These are phyloP conservation scores for Brettanomyces custersianus DNA, from an alignment of 805 yeast genomes.

Conservation along the genomic window DNA sequence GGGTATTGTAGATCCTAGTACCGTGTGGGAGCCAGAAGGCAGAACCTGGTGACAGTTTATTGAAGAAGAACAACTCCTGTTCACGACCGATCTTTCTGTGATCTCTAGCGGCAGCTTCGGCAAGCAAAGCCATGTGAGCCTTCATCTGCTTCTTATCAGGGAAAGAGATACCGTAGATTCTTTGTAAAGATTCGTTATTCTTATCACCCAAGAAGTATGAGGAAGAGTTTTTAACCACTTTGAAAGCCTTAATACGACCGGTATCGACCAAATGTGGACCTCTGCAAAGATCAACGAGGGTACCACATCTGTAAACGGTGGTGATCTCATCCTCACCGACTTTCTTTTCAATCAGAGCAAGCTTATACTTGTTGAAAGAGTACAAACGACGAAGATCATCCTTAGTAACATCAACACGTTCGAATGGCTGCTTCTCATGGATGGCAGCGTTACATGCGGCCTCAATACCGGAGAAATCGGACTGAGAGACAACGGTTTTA, in stretches of 20 bases:
- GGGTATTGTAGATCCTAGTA: conserved; percentile 87
- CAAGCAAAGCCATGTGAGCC: conserved; percentile 87
- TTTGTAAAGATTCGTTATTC: conserved; percentile 87
- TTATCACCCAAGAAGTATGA: conserved; percentile 94
- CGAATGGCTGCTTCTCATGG: conserved; percentile 92
- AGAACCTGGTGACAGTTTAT: conserved; percentile 96
- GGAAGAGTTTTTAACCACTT: conserved; percentile 89
- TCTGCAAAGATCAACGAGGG: conserved; percentile 90
- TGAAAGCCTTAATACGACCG: conserved; percentile 90
- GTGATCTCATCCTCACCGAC: conserved; percentile 94
- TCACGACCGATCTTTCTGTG: conserved; percentile 95
- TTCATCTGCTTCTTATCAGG: conserved; percentile 96
- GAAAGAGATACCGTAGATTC: conserved; percentile 96
- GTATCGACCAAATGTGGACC: conserved; percentile 99
- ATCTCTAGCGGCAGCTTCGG: conserved; percentile 92
- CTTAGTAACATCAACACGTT: conserved; percentile 85
- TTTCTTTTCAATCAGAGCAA: conserved; percentile 74
- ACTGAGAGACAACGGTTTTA: conserved; percentile 64
- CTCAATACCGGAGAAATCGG: conserved; percentile 80
- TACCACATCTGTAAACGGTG: conserved; percentile 97
- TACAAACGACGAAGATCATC: conserved; percentile 91
- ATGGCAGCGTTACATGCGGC: conserved; percentile 81
- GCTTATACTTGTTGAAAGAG: conserved; percentile 91
- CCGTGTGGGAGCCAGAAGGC: conserved; percentile 99
- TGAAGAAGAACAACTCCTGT: conserved; percentile 90